A percentile compares a stretch with the other conserved stretches of the same genome.
Conservation (phyloP, 805 yeast species). For the Kluyveromyces wickerhamii region DNA sequence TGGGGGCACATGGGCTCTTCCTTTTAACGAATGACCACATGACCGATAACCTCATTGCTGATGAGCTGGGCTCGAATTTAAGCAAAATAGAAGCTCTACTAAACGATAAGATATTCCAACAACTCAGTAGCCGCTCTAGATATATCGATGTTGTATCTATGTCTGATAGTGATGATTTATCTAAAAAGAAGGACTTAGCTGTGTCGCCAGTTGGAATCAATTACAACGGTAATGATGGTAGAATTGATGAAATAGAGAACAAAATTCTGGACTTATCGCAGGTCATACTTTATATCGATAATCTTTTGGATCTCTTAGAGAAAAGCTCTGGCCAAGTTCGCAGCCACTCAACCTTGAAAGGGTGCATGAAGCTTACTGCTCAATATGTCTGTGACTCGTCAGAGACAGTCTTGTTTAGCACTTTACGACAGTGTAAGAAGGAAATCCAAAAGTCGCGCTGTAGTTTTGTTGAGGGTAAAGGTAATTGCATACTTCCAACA, state of each 20-base stretch:
- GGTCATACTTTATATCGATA: not conserved
- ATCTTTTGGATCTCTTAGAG: not conserved
- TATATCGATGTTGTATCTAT: not conserved
- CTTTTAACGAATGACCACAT: not conserved
- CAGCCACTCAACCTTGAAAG: not conserved
- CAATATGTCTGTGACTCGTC: not conserved
- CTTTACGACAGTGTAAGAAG: not conserved
- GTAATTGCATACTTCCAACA: constrained; percentile 1
- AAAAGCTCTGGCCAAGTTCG: not conserved
- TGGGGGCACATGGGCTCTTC: not conserved
- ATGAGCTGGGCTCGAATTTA: not conserved
- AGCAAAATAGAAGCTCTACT: not conserved
- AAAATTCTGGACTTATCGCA: not conserved
- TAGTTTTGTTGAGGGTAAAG: constrained; percentile 1
- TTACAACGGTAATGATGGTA: not conserved
- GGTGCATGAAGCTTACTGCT: not conserved
- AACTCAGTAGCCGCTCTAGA: not conserved
- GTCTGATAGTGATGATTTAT: not conserved
- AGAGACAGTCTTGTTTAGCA: not conserved
- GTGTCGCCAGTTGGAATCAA: not conserved
- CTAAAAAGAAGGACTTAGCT: not conserved
- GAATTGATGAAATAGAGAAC: not conserved
- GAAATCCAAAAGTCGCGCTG: not conserved
- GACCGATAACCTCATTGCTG: not conserved
- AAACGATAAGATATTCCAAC: not conserved